A percentile compares a stretch with the other conserved stretches of the same genome.
Conservation (phyloP, 1,284 basidiomycete genomes). For the Coniferiporia weirii region DNA sequence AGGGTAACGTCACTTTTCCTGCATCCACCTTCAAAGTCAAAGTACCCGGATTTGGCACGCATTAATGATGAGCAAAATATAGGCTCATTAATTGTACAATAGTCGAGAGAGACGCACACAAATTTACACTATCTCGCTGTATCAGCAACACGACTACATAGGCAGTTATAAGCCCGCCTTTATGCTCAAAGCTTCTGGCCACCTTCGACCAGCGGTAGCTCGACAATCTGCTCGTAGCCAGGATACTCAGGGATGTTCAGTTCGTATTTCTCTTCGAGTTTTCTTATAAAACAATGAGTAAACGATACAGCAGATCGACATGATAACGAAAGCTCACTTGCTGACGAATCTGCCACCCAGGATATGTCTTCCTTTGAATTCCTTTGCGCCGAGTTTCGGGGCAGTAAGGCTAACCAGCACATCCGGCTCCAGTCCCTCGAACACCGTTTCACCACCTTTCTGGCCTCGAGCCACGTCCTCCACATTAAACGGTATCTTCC, state of each 20-base stretch:
- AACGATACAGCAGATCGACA: neutral
- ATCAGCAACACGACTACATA: too few species aligned
- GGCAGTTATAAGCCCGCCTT: neutral
- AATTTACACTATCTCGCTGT: too few species aligned
- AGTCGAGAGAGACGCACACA: too few species aligned
- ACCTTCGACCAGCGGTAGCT: conserved; percentile 35
- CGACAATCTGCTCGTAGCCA: conserved; percentile 77
- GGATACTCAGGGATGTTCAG: conserved; percentile 78
- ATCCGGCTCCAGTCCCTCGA: conserved; percentile 60
- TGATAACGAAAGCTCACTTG: conserved; percentile 46
- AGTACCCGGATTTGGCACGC: too few species aligned
- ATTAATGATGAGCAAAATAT: too few species aligned
- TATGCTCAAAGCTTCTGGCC: conserved; percentile 10
- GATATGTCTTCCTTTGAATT: conserved; percentile 82
- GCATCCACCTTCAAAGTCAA: too few species aligned
- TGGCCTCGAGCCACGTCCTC: conserved; percentile 4
- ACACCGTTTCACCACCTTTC: conserved; percentile 20
- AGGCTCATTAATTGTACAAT: too few species aligned
- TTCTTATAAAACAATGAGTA: conserved; percentile 28
- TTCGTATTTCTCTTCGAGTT: conserved; percentile 64
- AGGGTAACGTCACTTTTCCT: too few species aligned
- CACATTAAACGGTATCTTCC: conserved; percentile 32
- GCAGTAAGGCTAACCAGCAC: conserved; percentile 90
- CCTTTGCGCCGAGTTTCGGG: conserved; percentile 82
- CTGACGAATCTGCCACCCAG: conserved; percentile 91